phyloP scores from a whole-genome alignment of 768 basidiomycete species.

The Dendrothele bispora region DNA sequence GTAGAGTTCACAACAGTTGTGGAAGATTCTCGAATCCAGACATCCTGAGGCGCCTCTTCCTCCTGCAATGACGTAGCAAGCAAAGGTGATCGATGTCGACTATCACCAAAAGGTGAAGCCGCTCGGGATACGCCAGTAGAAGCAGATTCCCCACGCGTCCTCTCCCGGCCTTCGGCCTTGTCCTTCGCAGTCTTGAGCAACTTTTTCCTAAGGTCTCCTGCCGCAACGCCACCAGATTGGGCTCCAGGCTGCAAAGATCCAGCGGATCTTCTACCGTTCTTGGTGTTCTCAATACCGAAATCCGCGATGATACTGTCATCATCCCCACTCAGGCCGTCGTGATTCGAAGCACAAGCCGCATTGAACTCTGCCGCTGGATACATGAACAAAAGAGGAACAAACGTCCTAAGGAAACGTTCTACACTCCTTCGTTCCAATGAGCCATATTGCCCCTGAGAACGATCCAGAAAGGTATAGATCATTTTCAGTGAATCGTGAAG shows the following conservation, averaged over 20 bases:
- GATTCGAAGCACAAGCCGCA: slow-evolving; percentile 56
- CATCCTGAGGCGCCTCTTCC: slow-evolving; percentile 4
- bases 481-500: slow-evolving; percentile 89
- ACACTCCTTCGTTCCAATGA: slow-evolving; percentile 76
- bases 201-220: slow-evolving; percentile 76
- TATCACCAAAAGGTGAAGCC: slow-evolving; percentile 35
- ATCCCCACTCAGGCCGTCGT: slow-evolving; percentile 37
- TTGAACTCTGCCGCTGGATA: slow-evolving; percentile 67
- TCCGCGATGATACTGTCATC: slow-evolving; percentile 30
- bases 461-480: slow-evolving; percentile 89
- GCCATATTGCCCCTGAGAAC: slow-evolving; percentile 74
- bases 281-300: slow-evolving; percentile 8
- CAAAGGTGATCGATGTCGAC: slow-evolving; percentile 28
- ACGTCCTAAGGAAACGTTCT: slow-evolving; percentile 81
- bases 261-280: slow-evolving; percentile 48
- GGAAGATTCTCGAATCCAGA: slow-evolving; percentile 8
- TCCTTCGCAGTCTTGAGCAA: slow-evolving; percentile 76
- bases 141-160: slow-evolving; percentile 19
- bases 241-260: slow-evolving; percentile 39
- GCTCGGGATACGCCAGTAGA: slow-evolving; percentile 43
- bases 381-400: slow-evolving; percentile 83
- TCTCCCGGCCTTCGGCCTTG: slow-evolving; percentile 36
- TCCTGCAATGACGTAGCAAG: slow-evolving; percentile 16
- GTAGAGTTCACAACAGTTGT: not conserved
- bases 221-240: slow-evolving; percentile 47